Conservation (phyloP, 2,329 filamentous ascomycete genomes). For the Hirsutella thompsonii region DNA sequence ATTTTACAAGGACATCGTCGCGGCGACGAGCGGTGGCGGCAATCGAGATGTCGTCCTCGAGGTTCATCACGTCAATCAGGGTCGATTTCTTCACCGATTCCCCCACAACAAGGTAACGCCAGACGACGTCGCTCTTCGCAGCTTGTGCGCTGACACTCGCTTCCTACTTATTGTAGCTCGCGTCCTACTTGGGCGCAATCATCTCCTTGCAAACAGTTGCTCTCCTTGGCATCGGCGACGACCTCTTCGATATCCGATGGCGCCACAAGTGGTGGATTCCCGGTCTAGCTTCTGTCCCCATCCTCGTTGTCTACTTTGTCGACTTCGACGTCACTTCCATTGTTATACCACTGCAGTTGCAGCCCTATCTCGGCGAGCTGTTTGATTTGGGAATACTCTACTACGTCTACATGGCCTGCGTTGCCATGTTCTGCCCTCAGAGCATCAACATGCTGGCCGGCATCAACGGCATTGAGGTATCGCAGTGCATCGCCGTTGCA, state of each 20-base stretch:
- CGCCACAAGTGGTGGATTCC: conserved; percentile 98
- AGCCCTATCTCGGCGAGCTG: conserved; percentile 72
- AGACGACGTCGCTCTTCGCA: not conserved
- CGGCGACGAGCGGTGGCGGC: conserved; percentile 83
- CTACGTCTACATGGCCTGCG: conserved; percentile 92
- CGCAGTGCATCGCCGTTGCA: conserved; percentile 85
- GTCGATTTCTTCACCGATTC: conserved; percentile 79
- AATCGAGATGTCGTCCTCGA: conserved; percentile 78
- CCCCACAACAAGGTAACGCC: conserved; percentile 73
- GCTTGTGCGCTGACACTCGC: not conserved
- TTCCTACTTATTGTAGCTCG: conserved; percentile 44
- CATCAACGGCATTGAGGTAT: conserved; percentile 96
- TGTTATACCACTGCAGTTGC: conserved; percentile 76
- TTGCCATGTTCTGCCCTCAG: conserved; percentile 96
- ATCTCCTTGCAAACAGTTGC: conserved; percentile 85
- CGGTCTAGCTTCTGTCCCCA: conserved; percentile 81
- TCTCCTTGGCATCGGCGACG: conserved; percentile 85
- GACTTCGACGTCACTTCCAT: conserved; percentile 96
- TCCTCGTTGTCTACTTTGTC: conserved; percentile 95
- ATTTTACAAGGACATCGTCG: conserved; percentile 96
- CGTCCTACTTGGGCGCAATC: conserved; percentile 87
- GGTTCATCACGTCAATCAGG: conserved; percentile 61
- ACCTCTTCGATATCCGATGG: conserved; percentile 97
- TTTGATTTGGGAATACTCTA: conserved; percentile 75
- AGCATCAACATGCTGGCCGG: conserved; percentile 99